Evolutionary conservation across 1,284 basidiomycete genomes (phyloP).

Genomic region (Marasmius fiardii): DNA sequence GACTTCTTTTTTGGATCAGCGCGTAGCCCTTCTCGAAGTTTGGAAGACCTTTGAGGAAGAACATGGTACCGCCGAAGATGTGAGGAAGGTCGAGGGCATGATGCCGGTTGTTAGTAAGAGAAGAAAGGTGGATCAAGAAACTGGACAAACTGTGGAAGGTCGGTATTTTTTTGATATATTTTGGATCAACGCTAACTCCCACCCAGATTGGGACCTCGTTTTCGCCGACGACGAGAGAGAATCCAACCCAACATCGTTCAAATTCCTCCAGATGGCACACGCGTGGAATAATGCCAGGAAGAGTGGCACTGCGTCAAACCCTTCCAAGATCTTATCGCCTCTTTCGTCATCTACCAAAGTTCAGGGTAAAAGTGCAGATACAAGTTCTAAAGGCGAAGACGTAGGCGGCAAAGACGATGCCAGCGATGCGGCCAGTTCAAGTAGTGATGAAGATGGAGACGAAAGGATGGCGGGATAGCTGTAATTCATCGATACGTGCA

Average conservation of each 20-base stretch:
- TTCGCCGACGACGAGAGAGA: conserved; percentile 95
- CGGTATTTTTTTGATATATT: conserved; percentile 22
- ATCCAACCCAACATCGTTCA: conserved; percentile 88
- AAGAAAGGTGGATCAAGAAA: conserved; percentile 79
- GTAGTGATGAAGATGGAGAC: conserved; percentile 2
- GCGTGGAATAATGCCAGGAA: conserved; percentile 68
- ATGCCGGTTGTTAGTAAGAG: conserved; percentile 90
- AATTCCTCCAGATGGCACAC: conserved; percentile 91
- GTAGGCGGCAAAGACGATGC: too few species aligned
- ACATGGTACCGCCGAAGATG: conserved; percentile 67
- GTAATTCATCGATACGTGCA: neutral
- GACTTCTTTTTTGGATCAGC: conserved; percentile 38
- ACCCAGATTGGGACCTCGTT: conserved; percentile 88
- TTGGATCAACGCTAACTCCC: neutral
- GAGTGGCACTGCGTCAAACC: conserved; percentile 19
- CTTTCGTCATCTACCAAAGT: conserved; percentile 2
- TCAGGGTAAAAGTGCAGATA: neutral
- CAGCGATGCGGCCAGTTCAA: conserved; percentile 13
- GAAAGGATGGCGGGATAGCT: neutral
- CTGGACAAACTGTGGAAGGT: conserved; percentile 86
- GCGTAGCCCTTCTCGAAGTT: conserved; percentile 84
- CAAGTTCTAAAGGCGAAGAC: conserved; percentile 1
- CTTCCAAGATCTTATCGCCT: neutral
- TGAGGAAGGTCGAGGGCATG: conserved; percentile 81
- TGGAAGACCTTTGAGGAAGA: conserved; percentile 92